Evolutionary conservation across 2,329 filamentous ascomycete species (phyloP).

Genomic region (Fusarium cyanostomum): DNA sequence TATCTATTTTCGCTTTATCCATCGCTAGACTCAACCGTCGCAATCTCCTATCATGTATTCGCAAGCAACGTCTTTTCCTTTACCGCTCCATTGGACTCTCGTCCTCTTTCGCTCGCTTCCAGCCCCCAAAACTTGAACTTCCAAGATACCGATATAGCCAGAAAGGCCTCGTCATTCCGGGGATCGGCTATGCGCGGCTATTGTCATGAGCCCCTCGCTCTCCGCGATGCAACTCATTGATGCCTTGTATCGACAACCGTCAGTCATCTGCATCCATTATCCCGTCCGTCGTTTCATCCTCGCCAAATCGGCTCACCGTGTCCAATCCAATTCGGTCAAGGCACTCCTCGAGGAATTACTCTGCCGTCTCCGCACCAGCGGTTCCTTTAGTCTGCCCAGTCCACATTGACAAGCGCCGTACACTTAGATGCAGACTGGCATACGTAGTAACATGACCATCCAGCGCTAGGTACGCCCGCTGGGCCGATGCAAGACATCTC

Average conservation of each 20-base stretch:
- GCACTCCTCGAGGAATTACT: too few species aligned
- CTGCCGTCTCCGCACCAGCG: too few species aligned
- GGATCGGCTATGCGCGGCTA: constrained; percentile 30
- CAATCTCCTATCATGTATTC: constrained; percentile 1
- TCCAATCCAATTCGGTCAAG: background rate
- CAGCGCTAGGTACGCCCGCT: constrained; percentile 9
- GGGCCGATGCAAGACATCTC: constrained; percentile 31
- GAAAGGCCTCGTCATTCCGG: constrained; percentile 12
- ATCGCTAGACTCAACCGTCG: background rate
- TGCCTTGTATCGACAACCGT: background rate
- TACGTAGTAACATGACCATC: background rate
- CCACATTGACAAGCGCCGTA: background rate
- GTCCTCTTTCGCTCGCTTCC: background rate
- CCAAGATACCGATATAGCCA: background rate
- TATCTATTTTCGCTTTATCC: background rate
- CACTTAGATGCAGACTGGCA: background rate
- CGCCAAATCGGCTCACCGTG: background rate
- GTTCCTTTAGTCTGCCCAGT: background rate
- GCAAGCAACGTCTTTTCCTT: background rate
- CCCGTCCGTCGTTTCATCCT: background rate
- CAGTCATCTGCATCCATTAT: too few species aligned
- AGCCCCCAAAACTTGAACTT: background rate
- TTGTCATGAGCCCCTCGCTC: constrained; percentile 5
- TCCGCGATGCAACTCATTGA: background rate
- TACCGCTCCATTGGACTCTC: background rate